Evolutionary conservation across 2,329 filamentous ascomycete genomes (phyloP).

Genomic region (Phaeosphaeriaceae sp.): DNA sequence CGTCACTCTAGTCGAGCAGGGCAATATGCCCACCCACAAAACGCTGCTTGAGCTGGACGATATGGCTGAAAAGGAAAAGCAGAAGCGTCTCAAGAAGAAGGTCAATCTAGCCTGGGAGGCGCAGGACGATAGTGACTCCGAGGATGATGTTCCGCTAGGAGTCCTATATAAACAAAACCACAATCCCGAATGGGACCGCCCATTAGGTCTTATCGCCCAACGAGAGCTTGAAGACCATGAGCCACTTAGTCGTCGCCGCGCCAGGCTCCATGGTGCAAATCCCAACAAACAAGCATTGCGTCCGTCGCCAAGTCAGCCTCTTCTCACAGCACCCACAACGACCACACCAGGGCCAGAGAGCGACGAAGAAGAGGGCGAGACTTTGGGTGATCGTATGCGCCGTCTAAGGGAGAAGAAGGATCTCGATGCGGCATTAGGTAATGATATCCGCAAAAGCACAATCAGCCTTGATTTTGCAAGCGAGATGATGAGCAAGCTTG

Average conservation of each 20-base stretch:
- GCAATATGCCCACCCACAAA: constrained; percentile 71
- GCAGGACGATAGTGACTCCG: constrained; percentile 55
- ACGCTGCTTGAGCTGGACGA: constrained; percentile 91
- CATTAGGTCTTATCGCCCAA: constrained; percentile 77
- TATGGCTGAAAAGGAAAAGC: constrained; percentile 82
- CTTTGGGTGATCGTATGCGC: constrained; percentile 68
- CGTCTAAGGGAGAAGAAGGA: constrained; percentile 67
- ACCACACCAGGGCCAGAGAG: constrained; percentile 36
- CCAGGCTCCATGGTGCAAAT: constrained; percentile 70
- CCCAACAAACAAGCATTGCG: constrained; percentile 45
- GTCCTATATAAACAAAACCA: constrained; percentile 66
- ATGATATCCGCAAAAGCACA: constrained; percentile 54
- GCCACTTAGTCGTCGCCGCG: constrained; percentile 78
- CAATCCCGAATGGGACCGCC: constrained; percentile 61
- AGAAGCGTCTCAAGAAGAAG: constrained; percentile 73
- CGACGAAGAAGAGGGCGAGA: constrained; percentile 62
- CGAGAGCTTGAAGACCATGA: constrained; percentile 92
- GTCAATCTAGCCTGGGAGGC: constrained; percentile 93
- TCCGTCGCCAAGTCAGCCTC: constrained; percentile 32
- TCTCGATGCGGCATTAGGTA: constrained; percentile 51
- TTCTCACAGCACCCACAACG: constrained; percentile 35
- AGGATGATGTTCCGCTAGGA: constrained; percentile 86
- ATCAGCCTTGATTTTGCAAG: constrained; percentile 71
- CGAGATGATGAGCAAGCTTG: constrained; percentile 65
- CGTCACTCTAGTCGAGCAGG: constrained; percentile 68